These are phyloP conservation scores for Teratosphaeria destructans DNA, from an alignment of 2,329 filamentous ascomycete species.

Conservation along the genomic window DNA sequence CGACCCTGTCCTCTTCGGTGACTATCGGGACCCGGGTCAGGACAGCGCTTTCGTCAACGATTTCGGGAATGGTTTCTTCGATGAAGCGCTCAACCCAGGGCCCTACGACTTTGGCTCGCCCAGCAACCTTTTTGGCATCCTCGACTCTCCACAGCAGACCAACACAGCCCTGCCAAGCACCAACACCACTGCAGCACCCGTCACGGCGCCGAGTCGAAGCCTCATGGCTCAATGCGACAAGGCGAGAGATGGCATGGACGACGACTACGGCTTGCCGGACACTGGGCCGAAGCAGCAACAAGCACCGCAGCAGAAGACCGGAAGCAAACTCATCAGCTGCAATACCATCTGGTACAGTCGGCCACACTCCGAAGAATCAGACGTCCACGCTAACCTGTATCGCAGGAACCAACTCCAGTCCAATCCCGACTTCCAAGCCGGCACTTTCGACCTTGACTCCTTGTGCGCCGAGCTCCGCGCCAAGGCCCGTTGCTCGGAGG, in stretches of 20 bases:
- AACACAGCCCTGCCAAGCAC: conserved; percentile 7
- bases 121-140: conserved; percentile 54
- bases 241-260: conserved; percentile 57
- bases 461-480: conserved; percentile 87
- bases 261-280: conserved; percentile 39
- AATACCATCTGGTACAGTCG: conserved; percentile 74
- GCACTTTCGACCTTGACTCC: conserved; percentile 86
- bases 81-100: conserved; percentile 37
- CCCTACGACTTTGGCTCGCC: conserved; percentile 63
- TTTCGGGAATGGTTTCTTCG: conserved; percentile 56
- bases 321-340: conserved; percentile 61
- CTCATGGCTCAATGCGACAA: conserved; percentile 71
- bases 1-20: conserved; percentile 82
- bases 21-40: conserved; percentile 83
- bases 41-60: conserved; percentile 61
- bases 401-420: conserved; percentile 78
- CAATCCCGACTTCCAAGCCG: conserved; percentile 77
- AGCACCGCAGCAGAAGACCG: conserved; percentile 8
- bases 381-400: conserved; percentile 30
- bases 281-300: background rate
- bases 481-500: conserved; percentile 91
- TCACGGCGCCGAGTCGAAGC: conserved; percentile 34
- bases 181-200: conserved; percentile 2
- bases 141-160: conserved; percentile 27
- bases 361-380: background rate